Base-by-base conservation (phyloP, 768 basidiomycete species). In the Leccinum aurantiacum region DNA sequence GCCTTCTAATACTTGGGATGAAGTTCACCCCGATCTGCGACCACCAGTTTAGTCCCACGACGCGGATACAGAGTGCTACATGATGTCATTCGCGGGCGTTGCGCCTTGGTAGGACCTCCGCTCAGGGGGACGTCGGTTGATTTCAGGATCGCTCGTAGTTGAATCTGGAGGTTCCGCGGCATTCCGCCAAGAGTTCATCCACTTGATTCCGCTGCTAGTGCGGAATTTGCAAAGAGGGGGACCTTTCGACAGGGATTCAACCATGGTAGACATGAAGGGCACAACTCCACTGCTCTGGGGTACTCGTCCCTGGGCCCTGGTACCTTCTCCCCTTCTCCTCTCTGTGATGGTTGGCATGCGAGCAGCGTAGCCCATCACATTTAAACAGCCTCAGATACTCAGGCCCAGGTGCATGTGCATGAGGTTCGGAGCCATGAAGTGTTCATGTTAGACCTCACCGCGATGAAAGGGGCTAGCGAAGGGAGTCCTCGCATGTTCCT, bases 1-100 rank as follows among this genome's bases (percentile, higher is more conserved):
- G 17, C 19, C 24, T 25, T 44, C 17, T 22, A 29, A 9, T 29
- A 46, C 22, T 29, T 19, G 5, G n/a, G 19, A n/a, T 4, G 11
- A 35, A 35, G 33, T 44, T 56, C 38, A 17, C n/a, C 7, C 22
- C 7, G 25, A 50, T 9, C 37, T 53, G 44, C 5, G 37, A 4
- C 41, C 17, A 10, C 15, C 2, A 9, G 48, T 4, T 51, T 29
- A 13, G 37, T 56, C 25, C 13, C 37, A 44, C 38, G 51, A n/a
- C 4, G 35, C 19, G 5, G 44, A 31, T 17, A n/a, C 11, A 31
- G 19, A 24, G 29, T 51, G 22, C 49, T 27, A 27, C 6, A 27
- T 29, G 5, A 29, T 11, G 44, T 19, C 27, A 31, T 1, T 81
- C 63, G 55, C 72, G 62, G 27, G 69, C 74, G 48, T 63, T 37